phyloP scores from a whole-genome alignment of 1,284 basidiomycete genomes.

The Entoloma clypeatum region DNA sequence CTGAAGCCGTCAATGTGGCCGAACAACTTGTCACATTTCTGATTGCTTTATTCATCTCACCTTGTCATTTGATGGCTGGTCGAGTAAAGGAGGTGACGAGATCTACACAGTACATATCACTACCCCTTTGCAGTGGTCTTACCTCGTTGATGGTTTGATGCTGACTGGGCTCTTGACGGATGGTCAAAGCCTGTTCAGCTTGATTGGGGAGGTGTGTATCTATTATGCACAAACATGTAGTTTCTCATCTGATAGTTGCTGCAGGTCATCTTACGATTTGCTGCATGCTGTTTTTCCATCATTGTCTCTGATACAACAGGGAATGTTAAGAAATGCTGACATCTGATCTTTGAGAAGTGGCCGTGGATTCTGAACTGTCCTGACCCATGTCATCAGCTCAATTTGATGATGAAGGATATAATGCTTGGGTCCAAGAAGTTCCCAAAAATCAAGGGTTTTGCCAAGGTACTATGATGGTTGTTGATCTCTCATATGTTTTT shows the following conservation, averaged over 20 bases:
- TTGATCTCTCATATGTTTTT: not conserved
- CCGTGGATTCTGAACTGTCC: slow-evolving; percentile 1
- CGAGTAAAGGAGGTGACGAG: not conserved
- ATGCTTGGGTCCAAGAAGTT: not conserved
- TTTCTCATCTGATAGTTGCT: not conserved
- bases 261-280: slow-evolving; percentile 1
- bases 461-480: not conserved
- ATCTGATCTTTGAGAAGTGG: not conserved
- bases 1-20: not conserved
- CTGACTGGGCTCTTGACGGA: not conserved
- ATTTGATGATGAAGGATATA: slow-evolving; percentile 2
- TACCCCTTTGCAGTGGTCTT: not conserved
- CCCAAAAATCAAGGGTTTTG: not conserved
- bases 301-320: not conserved
- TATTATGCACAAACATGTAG: slow-evolving; percentile 1
- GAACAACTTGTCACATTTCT: not conserved
- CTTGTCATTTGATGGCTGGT: slow-evolving; percentile 2
- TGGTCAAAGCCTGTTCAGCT: not conserved
- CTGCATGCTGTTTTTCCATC: not conserved
- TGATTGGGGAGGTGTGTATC: not conserved
- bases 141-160: not conserved
- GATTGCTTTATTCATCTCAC: not conserved
- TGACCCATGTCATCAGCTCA: slow-evolving; percentile 2
- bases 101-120: not conserved
- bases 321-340: slow-evolving; percentile 1